Percentiles rank a stretch among this genome's conserved stretches.
Evolutionary conservation across 1,284 basidiomycete genomes (phyloP).

Genomic region (Apiotrichum porosum): DNA sequence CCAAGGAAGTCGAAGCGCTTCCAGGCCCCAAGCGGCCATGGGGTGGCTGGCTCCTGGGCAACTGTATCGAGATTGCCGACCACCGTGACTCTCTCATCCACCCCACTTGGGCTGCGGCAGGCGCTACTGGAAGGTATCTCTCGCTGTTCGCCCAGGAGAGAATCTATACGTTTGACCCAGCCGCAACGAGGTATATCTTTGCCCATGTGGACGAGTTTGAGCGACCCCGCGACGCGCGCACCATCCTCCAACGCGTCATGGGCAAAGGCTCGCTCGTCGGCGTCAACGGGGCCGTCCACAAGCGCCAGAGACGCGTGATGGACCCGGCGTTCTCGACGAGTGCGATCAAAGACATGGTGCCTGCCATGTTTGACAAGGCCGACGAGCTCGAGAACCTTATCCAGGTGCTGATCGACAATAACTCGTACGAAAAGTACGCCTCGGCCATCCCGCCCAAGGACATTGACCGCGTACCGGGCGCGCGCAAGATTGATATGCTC

Average conservation of each 20-base stretch:
- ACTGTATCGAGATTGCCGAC: background rate
- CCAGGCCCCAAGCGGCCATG: conserved; percentile 1
- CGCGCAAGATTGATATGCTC: conserved; percentile 53
- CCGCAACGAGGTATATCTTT: background rate
- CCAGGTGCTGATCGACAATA: conserved; percentile 6
- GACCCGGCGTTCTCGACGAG: conserved; percentile 45
- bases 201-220: background rate
- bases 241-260: conserved; percentile 1
- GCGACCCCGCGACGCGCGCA: background rate
- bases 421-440: conserved; percentile 4
- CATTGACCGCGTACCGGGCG: conserved; percentile 2
- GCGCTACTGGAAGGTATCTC: background rate
- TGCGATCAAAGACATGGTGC: conserved; percentile 35
- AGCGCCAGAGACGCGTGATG: conserved; percentile 51
- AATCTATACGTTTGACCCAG: conserved; percentile 2
- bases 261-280: background rate
- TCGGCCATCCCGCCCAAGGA: conserved; percentile 12
- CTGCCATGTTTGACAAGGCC: conserved; percentile 62
- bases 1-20: background rate
- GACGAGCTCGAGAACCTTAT: conserved; percentile 48
- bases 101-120: background rate
- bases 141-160: conserved; percentile 1
- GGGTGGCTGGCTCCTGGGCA: background rate
- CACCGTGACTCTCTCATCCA: conserved; percentile 2
- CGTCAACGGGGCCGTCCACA: conserved; percentile 52